Evolutionary conservation across 1,139 yeast genomes (phyloP).

Genomic region (Yamadazyma taylorii): DNA sequence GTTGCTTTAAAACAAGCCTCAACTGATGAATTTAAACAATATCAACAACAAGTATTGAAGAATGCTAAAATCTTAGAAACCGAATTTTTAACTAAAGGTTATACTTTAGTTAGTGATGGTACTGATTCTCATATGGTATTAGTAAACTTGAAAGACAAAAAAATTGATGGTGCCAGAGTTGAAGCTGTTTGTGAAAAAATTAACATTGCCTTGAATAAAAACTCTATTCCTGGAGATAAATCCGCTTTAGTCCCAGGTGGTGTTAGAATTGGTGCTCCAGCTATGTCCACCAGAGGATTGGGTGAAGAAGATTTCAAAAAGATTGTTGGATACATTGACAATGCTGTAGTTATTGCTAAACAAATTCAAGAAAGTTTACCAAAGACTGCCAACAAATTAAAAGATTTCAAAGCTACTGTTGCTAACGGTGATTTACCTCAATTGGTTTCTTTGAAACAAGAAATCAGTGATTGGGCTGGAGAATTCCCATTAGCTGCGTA

Average conservation of each 20-base stretch:
- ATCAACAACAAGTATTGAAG: constrained; percentile 84
- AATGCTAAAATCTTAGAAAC: constrained; percentile 84
- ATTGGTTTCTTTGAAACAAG: constrained; percentile 65
- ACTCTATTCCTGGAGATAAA: constrained; percentile 97
- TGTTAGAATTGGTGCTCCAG: constrained; percentile 97
- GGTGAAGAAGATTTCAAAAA: constrained; percentile 81
- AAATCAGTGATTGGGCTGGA: constrained; percentile 89
- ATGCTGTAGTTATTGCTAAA: constrained; percentile 77
- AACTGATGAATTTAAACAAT: constrained; percentile 86
- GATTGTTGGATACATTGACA: constrained; percentile 82
- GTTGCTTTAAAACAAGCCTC: constrained; percentile 95
- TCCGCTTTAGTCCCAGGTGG: constrained; percentile 98
- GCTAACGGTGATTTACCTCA: constrained; percentile 66
- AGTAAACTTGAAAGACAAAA: constrained; percentile 84
- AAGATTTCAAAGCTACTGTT: constrained; percentile 85
- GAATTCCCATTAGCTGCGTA: constrained; percentile 87
- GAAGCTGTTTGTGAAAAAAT: constrained; percentile 93
- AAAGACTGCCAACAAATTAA: constrained; percentile 85
- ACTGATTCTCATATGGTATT: constrained; percentile 97
- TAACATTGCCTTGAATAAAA: constrained; percentile 95
- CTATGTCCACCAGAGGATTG: constrained; percentile 97
- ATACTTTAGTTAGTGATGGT: constrained; percentile 86
- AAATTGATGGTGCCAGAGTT: constrained; percentile 96
- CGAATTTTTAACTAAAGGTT: constrained; percentile 70
- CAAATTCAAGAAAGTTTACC: constrained; percentile 75